phyloP scores from a whole-genome alignment of 2,329 filamentous ascomycete species.

The Diaporthe amygdali region DNA sequence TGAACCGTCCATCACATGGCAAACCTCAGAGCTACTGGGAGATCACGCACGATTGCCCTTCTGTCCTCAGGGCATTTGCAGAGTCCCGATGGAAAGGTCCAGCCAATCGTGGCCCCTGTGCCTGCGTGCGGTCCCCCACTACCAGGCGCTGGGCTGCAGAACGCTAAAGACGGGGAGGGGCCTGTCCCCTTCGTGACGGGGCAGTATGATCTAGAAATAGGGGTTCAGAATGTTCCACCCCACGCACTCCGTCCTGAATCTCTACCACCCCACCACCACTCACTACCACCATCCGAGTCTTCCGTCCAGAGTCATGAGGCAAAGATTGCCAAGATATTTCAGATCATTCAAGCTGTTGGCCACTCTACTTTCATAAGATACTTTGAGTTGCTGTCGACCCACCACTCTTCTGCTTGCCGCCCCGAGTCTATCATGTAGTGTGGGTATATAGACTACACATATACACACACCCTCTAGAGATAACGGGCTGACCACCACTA shows the following conservation, averaged over 20 bases:
- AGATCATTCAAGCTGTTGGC: background rate
- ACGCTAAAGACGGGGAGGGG: background rate
- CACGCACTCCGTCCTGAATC: too few species aligned
- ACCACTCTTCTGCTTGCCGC: background rate
- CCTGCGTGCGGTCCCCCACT: background rate
- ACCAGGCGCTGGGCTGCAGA: conserved; percentile 1
- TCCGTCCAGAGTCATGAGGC: background rate
- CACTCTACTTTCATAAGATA: too few species aligned
- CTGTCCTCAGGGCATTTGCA: conserved; percentile 15
- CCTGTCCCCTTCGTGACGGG: background rate
- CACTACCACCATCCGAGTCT: background rate
- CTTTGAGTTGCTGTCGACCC: background rate
- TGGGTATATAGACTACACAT: too few species aligned
- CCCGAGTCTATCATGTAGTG: background rate
- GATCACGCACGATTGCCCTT: conserved; percentile 15
- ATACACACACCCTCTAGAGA: too few species aligned
- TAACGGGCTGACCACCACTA: background rate
- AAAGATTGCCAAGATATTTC: background rate
- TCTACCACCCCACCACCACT: too few species aligned
- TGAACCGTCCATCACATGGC: conserved; percentile 16
- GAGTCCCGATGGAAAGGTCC: conserved; percentile 14
- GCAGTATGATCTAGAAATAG: conserved; percentile 6
- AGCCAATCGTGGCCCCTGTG: background rate
- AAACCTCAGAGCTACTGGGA: background rate
- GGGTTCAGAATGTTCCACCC: background rate